Conservation (phyloP, 163 green algal species). For the Scenedesmus sp. region DNA sequence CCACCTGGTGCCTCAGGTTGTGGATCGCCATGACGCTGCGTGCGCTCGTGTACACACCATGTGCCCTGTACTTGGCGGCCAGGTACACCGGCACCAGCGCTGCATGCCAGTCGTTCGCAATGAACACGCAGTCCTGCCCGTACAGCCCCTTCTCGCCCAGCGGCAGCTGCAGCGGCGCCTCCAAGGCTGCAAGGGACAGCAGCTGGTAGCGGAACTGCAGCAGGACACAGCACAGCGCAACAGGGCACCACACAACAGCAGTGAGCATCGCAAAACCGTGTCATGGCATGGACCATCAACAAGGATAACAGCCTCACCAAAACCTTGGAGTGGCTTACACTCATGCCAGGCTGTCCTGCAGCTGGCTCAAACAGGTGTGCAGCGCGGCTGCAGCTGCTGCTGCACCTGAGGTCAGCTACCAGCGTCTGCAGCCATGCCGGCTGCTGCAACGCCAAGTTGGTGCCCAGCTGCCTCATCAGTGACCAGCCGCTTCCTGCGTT, state of each 20-base stretch:
- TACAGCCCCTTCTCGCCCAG: constrained; percentile 64
- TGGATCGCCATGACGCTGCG: constrained; percentile 81
- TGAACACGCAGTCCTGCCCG: constrained; percentile 75
- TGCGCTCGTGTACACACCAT: constrained; percentile 76
- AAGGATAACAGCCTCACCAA: not conserved
- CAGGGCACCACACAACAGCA: not conserved
- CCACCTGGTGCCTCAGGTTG: constrained; percentile 82
- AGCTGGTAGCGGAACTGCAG: constrained; percentile 84
- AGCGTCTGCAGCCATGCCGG: not conserved
- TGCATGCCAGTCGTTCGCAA: constrained; percentile 83
- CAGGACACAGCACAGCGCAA: not conserved
- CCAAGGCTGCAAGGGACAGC: constrained; percentile 81
- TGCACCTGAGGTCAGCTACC: not conserved
- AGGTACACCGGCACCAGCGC: constrained; percentile 84
- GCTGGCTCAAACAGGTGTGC: too few relatives aligned
- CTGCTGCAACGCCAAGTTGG: not conserved
- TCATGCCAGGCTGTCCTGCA: too few relatives aligned
- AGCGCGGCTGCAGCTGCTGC: not conserved
- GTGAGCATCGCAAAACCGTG: not conserved
- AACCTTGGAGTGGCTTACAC: too few relatives aligned
- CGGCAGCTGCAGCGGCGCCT: constrained; percentile 81
- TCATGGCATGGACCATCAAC: not conserved
- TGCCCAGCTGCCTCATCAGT: too few relatives aligned
- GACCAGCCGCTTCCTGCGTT: too few relatives aligned
- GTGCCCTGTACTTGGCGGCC: constrained; percentile 76